These are phyloP conservation scores for Pseudonitzschia multiseries DNA, from an alignment of 108 stramenopile genomes.

Conservation along the genomic window DNA sequence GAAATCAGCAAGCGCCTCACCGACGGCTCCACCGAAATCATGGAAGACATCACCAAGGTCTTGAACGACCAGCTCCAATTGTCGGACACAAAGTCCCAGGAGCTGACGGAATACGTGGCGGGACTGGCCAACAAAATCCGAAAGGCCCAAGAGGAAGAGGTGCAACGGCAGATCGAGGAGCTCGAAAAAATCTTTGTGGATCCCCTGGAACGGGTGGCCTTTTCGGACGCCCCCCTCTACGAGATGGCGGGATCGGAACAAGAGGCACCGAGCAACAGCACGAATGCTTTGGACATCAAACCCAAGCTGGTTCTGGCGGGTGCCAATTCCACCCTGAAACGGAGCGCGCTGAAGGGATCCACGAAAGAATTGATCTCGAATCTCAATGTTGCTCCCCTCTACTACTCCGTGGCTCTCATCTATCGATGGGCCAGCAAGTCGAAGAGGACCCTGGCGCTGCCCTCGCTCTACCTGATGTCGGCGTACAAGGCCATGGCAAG, in stretches of 20 bases:
- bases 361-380: conserved; percentile 66
- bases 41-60: conserved; percentile 45
- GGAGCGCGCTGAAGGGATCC: conserved; percentile 48
- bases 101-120: conserved; percentile 40
- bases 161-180: conserved; percentile 54
- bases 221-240: conserved; percentile 62
- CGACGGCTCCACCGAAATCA: conserved; percentile 49
- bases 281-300: background rate
- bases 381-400: conserved; percentile 83
- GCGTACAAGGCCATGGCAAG: conserved; percentile 46
- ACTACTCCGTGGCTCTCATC: conserved; percentile 75
- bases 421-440: conserved; percentile 75
- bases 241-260: conserved; percentile 18
- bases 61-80: conserved; percentile 40
- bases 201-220: conserved; percentile 61
- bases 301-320: conserved; percentile 38
- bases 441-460: conserved; percentile 13
- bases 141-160: conserved; percentile 50
- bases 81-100: conserved; percentile 35
- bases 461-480: conserved; percentile 44
- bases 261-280: background rate
- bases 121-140: conserved; percentile 43
- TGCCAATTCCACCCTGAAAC: conserved; percentile 49
- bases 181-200: conserved; percentile 45
- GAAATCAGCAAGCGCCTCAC: conserved; percentile 45